A percentile compares a stretch with the other conserved stretches of the same genome.
Evolutionary conservation across 805 yeast genomes (phyloP).

Genomic region (Yueomyces sp.): DNA sequence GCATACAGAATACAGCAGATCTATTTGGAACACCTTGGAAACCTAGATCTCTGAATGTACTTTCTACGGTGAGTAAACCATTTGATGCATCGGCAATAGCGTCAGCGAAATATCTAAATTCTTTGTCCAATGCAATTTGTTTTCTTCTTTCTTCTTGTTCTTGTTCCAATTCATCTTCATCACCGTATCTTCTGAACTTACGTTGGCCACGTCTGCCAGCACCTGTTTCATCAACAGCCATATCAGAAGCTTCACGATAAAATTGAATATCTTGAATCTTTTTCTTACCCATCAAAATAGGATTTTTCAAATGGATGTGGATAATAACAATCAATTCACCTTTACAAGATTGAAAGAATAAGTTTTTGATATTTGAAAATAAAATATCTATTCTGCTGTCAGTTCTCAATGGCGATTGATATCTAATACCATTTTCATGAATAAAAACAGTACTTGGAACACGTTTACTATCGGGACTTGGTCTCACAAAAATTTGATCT

Average conservation of each 20-base stretch:
- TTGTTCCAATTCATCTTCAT: slow-evolving; percentile 95
- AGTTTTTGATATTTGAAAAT: slow-evolving; percentile 81
- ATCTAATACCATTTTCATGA: slow-evolving; percentile 92
- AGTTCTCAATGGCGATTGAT: slow-evolving; percentile 70
- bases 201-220: slow-evolving; percentile 69
- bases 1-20: slow-evolving; percentile 88
- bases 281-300: slow-evolving; percentile 90
- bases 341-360: slow-evolving; percentile 92
- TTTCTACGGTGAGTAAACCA: slow-evolving; percentile 76
- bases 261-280: slow-evolving; percentile 93
- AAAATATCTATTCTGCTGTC: slow-evolving; percentile 83
- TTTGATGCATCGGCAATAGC: slow-evolving; percentile 78
- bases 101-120: slow-evolving; percentile 81
- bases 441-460: slow-evolving; percentile 81
- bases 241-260: slow-evolving; percentile 92
- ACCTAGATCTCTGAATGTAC: slow-evolving; percentile 91
- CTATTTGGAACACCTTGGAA: slow-evolving; percentile 96
- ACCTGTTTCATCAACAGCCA: slow-evolving; percentile 94
- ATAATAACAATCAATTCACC: slow-evolving; percentile 87
- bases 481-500: slow-evolving; percentile 83
- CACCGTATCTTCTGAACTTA: slow-evolving; percentile 76
- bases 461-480: slow-evolving; percentile 95
- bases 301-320: slow-evolving; percentile 84
- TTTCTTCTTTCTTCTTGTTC: slow-evolving; percentile 96
- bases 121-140: slow-evolving; percentile 81